Base-by-base conservation (phyloP, 75 land plant species). In the Adiantum capillusveneris region DNA sequence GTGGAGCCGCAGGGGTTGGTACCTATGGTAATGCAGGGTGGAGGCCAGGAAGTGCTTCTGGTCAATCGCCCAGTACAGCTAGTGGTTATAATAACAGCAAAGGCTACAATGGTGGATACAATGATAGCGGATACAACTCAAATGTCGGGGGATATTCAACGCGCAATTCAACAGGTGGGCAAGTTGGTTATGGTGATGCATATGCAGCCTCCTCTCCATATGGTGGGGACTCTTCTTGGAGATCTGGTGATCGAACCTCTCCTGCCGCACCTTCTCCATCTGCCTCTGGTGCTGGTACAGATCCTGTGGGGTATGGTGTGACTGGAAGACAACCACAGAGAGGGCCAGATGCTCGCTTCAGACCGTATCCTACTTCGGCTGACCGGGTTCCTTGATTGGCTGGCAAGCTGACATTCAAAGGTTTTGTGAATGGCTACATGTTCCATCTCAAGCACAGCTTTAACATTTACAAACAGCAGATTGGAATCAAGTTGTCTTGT, bases 321-420 rank as follows among this genome's bases (percentile, higher is more conserved):
- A 77, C 73, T 50, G 62, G 79, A 30, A 71, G 87, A 63, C 88
- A 87, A 62, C 69, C 77, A 30, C 89, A 85, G 61, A 76, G 82
- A 71, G 85, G 86, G 80, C 59, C 65, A 7, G 65, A 63, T 20
- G 17, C 61, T 26, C 65, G 65, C 13, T 63, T 63, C 52, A 53
- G 65, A 57, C 65, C 65, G 13, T 63, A 63, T 25, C 61, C 65
- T 46, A 5, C 50, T 6, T 21, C 50, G 6, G 22, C 50, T 46
- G 37, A 34, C 9, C 37, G 37, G 37, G 37, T 34, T 34, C 9
- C 37, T 9, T 34, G 37, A 34, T 34, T 34, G 37, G 9, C 9
- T 5, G 9, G 37, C 37, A 34, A 34, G 37, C 37, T 34, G 37
- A 5, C 37, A 34, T 34, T 3, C 3, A 3, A 34, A 34, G 37